phyloP scores from a whole-genome alignment of 345 rosid genomes.

The Arabis hirsuta region DNA sequence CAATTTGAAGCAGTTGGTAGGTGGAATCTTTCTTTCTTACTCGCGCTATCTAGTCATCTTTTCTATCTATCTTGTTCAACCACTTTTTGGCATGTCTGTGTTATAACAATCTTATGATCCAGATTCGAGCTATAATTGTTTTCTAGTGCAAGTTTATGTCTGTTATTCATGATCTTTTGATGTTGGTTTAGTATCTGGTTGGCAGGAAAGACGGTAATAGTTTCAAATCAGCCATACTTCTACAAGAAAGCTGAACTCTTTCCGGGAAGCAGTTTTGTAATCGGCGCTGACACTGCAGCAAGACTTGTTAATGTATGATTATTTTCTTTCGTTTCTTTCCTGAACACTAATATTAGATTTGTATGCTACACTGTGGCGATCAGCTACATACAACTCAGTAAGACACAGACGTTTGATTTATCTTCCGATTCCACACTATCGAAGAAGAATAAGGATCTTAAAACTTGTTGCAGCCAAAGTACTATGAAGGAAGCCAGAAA shows the following conservation, averaged over 20 bases:
- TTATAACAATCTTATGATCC: constrained; percentile 14
- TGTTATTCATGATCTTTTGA: constrained; percentile 12
- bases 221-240: constrained; percentile 94
- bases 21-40: constrained; percentile 35
- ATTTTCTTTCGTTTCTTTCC: not conserved
- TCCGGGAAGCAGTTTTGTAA: constrained; percentile 92
- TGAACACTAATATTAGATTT: constrained; percentile 7
- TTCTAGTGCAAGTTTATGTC: constrained; percentile 12
- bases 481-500: constrained; percentile 65
- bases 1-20: constrained; percentile 80
- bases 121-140: constrained; percentile 25
- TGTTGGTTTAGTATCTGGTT: constrained; percentile 38
- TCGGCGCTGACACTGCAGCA: constrained; percentile 89
- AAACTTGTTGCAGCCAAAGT: constrained; percentile 73
- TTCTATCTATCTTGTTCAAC: not conserved
- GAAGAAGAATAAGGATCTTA: constrained; percentile 5
- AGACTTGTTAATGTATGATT: constrained; percentile 79
- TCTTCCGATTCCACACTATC: not conserved
- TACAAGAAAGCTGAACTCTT: constrained; percentile 95
- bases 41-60: not conserved
- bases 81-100: constrained; percentile 26
- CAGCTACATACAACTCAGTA: not conserved
- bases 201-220: constrained; percentile 82
- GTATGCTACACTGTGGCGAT: not conserved
- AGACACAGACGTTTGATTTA: constrained; percentile 14